phyloP scores from a whole-genome alignment of 805 yeast genomes.

The Lachancea meyersii region DNA sequence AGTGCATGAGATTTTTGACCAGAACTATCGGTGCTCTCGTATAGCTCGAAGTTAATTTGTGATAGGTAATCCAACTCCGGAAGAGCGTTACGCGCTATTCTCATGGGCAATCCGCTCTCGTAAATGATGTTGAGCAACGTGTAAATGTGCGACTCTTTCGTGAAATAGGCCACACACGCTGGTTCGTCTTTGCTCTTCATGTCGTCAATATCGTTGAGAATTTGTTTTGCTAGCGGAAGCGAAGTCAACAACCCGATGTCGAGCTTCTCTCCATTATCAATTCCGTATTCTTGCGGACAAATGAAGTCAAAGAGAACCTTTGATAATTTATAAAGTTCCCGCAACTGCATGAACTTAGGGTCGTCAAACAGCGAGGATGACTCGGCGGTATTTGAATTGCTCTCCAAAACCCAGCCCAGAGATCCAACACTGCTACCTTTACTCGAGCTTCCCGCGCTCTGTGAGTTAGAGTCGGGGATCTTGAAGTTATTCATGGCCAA shows the following conservation, averaged over 20 bases:
- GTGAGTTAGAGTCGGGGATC: conserved; percentile 37
- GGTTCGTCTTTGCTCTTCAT: conserved; percentile 78
- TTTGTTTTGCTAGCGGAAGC: conserved; percentile 85
- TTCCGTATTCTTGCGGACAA: conserved; percentile 98
- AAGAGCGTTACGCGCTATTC: conserved; percentile 86
- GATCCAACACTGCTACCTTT: conserved; percentile 49
- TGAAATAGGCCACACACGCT: conserved; percentile 82
- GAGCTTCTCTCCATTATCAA: conserved; percentile 87
- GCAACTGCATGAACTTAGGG: conserved; percentile 66
- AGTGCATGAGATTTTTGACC: conserved; percentile 82
- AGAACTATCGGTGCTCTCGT: conserved; percentile 68
- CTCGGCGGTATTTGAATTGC: conserved; percentile 21
- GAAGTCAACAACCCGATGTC: conserved; percentile 95
- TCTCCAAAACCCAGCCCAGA: conserved; percentile 61
- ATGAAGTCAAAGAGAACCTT: conserved; percentile 94
- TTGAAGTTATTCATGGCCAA: conserved; percentile 72
- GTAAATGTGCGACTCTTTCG: conserved; percentile 95
- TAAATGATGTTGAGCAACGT: conserved; percentile 85
- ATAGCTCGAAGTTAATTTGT: conserved; percentile 88
- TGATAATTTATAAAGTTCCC: conserved; percentile 84
- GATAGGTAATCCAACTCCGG: conserved; percentile 95
- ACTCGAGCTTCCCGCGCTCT: conserved; percentile 13
- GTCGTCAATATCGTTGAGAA: conserved; percentile 68
- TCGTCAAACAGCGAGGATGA: conserved; percentile 59
- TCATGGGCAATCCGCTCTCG: conserved; percentile 91